A percentile compares a stretch with the other conserved stretches of the same genome.
Conservation (phyloP, 2,329 filamentous ascomycete species). For the Beauveria sp. region DNA sequence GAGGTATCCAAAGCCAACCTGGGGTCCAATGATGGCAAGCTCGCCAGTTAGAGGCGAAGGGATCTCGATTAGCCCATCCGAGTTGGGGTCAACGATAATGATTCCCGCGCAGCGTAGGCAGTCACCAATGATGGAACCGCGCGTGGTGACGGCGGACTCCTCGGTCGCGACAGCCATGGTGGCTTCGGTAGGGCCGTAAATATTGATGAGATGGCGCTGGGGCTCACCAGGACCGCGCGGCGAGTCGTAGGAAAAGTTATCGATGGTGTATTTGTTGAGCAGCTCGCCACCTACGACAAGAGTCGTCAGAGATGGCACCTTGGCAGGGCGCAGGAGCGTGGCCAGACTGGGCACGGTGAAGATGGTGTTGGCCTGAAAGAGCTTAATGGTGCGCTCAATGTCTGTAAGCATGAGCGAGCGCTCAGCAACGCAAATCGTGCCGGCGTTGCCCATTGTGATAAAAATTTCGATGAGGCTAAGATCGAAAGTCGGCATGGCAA, state of each 20-base stretch:
- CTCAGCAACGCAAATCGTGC: constrained; percentile 11
- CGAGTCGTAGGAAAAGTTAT: constrained; percentile 8
- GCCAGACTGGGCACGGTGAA: constrained; percentile 12
- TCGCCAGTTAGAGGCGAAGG: constrained; percentile 6
- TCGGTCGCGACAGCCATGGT: constrained; percentile 10
- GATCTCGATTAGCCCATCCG: not conserved
- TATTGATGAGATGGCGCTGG: constrained; percentile 7
- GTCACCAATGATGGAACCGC: constrained; percentile 10
- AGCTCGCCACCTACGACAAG: constrained; percentile 12
- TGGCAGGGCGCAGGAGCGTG: constrained; percentile 8
- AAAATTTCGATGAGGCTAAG: constrained; percentile 11
- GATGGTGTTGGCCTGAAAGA: constrained; percentile 10
- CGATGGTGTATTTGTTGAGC: constrained; percentile 8
- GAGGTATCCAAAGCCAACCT: constrained; percentile 12
- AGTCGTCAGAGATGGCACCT: constrained; percentile 9
- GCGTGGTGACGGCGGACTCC: not conserved
- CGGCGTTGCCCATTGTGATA: constrained; percentile 8
- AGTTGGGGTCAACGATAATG: constrained; percentile 9
- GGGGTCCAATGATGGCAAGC: constrained; percentile 21
- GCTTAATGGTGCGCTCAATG: constrained; percentile 10
- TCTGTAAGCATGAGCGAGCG: constrained; percentile 11
- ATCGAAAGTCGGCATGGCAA: constrained; percentile 12
- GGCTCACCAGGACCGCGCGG: constrained; percentile 33
- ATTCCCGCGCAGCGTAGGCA: constrained; percentile 8
- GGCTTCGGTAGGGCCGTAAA: constrained; percentile 11